Conservation (phyloP, 768 basidiomycete species). For the Tricholomella constricta region DNA sequence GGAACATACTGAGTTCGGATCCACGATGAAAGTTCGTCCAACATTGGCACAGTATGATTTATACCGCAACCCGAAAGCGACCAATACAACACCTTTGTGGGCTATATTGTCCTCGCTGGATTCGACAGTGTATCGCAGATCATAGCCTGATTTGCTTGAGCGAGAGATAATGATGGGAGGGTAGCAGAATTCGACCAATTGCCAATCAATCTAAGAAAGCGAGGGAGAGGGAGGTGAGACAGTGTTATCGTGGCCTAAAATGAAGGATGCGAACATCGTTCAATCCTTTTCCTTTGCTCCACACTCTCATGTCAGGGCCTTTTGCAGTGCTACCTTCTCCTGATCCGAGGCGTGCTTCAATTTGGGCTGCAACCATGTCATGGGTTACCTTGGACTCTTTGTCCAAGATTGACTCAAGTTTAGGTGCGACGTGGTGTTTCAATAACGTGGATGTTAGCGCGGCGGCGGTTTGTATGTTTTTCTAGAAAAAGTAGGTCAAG, state of each 20-base stretch:
- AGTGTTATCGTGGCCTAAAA: neutral
- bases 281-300: conserved; percentile 77
- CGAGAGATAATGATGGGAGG: conserved; percentile 95
- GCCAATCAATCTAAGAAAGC: conserved; percentile 74
- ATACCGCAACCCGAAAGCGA: conserved; percentile 87
- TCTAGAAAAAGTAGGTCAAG: conserved; percentile 45
- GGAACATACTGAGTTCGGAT: conserved; percentile 74
- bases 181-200: conserved; percentile 91
- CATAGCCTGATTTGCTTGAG: conserved; percentile 81
- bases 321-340: conserved; percentile 77
- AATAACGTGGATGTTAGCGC: conserved; percentile 84
- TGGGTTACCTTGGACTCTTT: conserved; percentile 90
- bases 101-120: conserved; percentile 83
- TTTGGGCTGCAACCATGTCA: conserved; percentile 79
- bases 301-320: conserved; percentile 90
- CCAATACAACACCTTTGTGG: conserved; percentile 85
- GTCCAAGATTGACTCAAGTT: conserved; percentile 89
- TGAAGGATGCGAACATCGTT: conserved; percentile 61
- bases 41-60: conserved; percentile 93
- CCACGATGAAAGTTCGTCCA: conserved; percentile 93
- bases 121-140: conserved; percentile 84
- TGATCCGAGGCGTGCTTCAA: conserved; percentile 87
- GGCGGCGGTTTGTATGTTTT: conserved; percentile 73
- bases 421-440: conserved; percentile 81
- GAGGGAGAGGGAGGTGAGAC: conserved; percentile 4